Percentiles rank a stretch among this genome's conserved stretches.
Evolutionary conservation across 345 rosid genomes (phyloP).

Genomic region (Garcia nutans): DNA sequence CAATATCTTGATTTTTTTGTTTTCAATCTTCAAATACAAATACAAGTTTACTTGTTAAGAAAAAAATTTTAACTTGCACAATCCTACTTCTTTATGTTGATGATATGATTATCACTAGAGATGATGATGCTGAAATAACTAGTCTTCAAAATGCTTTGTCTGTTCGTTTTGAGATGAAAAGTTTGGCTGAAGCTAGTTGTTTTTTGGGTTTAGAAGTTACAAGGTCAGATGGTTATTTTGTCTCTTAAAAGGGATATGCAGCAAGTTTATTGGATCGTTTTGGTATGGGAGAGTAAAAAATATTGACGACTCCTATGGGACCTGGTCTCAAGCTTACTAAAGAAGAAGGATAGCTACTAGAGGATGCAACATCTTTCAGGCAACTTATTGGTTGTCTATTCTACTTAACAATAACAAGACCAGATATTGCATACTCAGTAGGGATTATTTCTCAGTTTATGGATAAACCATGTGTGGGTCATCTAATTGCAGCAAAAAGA

Average conservation of each 20-base stretch:
- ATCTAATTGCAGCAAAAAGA: background rate
- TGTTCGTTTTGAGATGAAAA: background rate
- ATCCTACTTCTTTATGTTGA: background rate
- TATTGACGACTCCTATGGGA: background rate
- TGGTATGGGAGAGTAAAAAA: background rate
- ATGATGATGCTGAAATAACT: background rate
- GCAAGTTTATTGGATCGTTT: too few relatives aligned
- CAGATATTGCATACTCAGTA: background rate
- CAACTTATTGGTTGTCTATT: background rate
- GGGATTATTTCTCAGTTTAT: conserved; percentile 12
- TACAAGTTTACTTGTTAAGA: background rate
- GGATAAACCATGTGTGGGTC: background rate
- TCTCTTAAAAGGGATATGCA: background rate
- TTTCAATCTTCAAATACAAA: conserved; percentile 3
- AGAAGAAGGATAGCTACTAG: background rate
- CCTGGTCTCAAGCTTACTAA: too few relatives aligned
- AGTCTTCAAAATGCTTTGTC: too few relatives aligned
- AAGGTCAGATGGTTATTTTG: background rate
- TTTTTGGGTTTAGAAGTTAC: too few relatives aligned
- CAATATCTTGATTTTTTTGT: conserved; percentile 11
- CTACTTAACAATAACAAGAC: background rate
- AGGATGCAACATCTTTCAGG: background rate
- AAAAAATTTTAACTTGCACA: background rate
- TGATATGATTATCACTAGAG: background rate
- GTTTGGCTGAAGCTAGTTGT: background rate